Conservation (phyloP, 73 alveolate species). For the Paramecium bursaria region DNA sequence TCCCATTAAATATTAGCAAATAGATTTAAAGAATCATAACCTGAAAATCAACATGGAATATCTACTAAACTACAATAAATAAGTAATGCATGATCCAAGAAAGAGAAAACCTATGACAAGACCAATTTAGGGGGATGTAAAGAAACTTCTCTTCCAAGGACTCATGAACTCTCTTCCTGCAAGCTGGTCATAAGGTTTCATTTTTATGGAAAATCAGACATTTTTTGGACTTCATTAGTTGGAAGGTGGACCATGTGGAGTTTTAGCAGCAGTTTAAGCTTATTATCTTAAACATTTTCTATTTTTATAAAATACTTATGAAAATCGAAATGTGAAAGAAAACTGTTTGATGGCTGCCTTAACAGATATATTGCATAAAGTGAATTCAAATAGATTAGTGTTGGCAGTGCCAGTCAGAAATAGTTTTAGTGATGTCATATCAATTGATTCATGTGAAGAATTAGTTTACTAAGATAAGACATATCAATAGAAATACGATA, state of each 20-base stretch:
- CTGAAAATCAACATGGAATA: neutral
- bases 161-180: constrained; percentile 22
- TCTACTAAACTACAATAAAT: neutral
- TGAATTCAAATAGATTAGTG: constrained; percentile 6
- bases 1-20: too few species aligned
- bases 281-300: constrained; percentile 75
- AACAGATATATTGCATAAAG: constrained; percentile 58
- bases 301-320: constrained; percentile 51
- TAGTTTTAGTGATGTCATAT: constrained; percentile 6
- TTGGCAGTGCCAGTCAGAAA: constrained; percentile 26
- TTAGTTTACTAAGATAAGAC: constrained; percentile 26
- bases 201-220: constrained; percentile 55
- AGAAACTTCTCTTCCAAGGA: constrained; percentile 23
- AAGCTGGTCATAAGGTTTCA: constrained; percentile 64
- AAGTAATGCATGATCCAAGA: neutral
- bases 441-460: constrained; percentile 61
- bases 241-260: constrained; percentile 88
- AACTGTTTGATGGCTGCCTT: constrained; percentile 68
- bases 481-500: constrained; percentile 46
- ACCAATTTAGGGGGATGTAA: neutral
- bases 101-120: constrained; percentile 14
- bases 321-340: neutral
- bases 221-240: constrained; percentile 76
- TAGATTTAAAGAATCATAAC: neutral
- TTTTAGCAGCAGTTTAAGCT: constrained; percentile 76